A percentile compares a stretch with the other conserved stretches of the same genome.
phyloP scores from a whole-genome alignment of 2,329 filamentous ascomycete species.

The Apiospora pterosperma region DNA sequence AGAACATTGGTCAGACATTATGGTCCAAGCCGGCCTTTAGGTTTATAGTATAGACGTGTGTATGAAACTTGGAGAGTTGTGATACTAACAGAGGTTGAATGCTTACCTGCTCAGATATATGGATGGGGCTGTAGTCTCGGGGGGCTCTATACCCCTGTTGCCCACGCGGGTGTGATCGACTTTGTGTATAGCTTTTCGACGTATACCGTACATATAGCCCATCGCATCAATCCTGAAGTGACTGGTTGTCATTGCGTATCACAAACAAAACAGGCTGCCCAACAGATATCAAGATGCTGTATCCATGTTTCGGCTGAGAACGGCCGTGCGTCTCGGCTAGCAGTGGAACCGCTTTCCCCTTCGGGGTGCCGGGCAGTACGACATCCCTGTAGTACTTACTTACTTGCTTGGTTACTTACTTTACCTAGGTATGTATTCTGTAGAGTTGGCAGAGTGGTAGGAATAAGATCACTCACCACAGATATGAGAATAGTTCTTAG shows the following conservation, averaged over 20 bases:
- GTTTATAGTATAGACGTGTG: neutral
- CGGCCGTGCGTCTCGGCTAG: neutral
- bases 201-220: neutral
- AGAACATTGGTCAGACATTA: neutral
- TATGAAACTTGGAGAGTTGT: neutral
- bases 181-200: no score
- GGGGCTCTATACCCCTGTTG: neutral
- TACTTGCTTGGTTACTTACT: no score
- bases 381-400: neutral
- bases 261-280: no score
- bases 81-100: no score
- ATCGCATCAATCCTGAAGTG: neutral
- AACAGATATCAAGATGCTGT: no score
- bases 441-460: neutral
- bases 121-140: neutral
- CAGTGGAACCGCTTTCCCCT: neutral
- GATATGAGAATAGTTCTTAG: no score
- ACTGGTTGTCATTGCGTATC: no score
- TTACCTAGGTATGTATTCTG: no score
- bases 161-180: neutral
- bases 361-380: neutral
- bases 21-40: neutral
- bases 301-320: neutral
- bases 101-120: neutral
- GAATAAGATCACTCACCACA: neutral